These are phyloP conservation scores for Metschnikowia dekortorum DNA, from an alignment of 805 yeast species.

Conservation along the genomic window DNA sequence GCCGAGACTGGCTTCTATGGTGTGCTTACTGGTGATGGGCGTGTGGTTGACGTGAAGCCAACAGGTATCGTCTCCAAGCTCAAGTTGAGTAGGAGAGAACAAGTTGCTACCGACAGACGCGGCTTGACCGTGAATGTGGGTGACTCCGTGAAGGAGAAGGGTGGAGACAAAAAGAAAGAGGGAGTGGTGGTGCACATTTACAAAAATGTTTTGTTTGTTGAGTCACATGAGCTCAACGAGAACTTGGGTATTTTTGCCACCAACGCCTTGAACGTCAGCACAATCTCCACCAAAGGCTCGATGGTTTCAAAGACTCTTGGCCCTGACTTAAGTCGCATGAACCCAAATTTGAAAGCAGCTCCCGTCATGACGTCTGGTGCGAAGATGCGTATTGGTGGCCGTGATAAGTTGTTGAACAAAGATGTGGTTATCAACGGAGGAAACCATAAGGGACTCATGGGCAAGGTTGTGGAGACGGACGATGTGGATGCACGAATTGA, in stretches of 20 bases:
- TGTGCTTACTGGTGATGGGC: conserved; percentile 78
- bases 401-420: conserved; percentile 77
- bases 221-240: conserved; percentile 73
- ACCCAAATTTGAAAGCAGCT: conserved; percentile 63
- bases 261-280: conserved; percentile 68
- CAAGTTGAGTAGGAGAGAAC: conserved; percentile 57
- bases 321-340: conserved; percentile 78
- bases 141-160: conserved; percentile 81
- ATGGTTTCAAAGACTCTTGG: conserved; percentile 49
- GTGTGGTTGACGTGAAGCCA: conserved; percentile 66
- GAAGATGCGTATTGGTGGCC: conserved; percentile 56
- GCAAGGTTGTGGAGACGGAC: conserved; percentile 89
- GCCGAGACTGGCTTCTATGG: conserved; percentile 86
- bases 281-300: conserved; percentile 81
- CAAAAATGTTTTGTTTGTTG: conserved; percentile 72
- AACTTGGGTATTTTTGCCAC: conserved; percentile 90
- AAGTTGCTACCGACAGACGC: conserved; percentile 77
- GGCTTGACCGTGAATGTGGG: conserved; percentile 87
- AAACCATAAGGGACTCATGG: conserved; percentile 93
- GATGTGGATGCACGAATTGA: conserved; percentile 91
- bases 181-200: conserved; percentile 86
- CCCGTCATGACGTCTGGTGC: conserved; percentile 43
- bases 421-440: conserved; percentile 83
- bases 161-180: conserved; percentile 76
- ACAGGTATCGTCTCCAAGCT: conserved; percentile 79